A percentile compares a stretch with the other conserved stretches of the same genome.
phyloP scores from a whole-genome alignment of 306 rosid species.

The Vigna angularis region DNA sequence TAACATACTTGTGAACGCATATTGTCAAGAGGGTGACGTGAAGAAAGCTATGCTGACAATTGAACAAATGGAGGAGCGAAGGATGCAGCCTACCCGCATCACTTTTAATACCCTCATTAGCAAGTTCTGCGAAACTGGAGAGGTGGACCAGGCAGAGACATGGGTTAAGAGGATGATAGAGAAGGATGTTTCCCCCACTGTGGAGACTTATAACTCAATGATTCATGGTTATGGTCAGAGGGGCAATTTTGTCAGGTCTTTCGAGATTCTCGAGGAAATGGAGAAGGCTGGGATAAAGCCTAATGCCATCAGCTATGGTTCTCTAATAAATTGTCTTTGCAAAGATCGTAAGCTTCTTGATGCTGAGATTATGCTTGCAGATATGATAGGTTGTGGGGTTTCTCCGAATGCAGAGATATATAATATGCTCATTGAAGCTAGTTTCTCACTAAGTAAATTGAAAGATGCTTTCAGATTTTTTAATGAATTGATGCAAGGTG shows the following conservation, averaged over 20 bases:
- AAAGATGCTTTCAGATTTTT: constrained; percentile 62
- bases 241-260: constrained; percentile 62
- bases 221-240: constrained; percentile 69
- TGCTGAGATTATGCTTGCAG: constrained; percentile 70
- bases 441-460: constrained; percentile 60
- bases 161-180: constrained; percentile 74
- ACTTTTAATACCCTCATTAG: constrained; percentile 71
- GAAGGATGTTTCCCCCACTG: constrained; percentile 64
- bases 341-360: constrained; percentile 69
- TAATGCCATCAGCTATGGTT: constrained; percentile 77
- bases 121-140: constrained; percentile 62
- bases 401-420: constrained; percentile 73
- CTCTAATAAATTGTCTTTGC: constrained; percentile 73
- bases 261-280: constrained; percentile 77
- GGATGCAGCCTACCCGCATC: constrained; percentile 62
- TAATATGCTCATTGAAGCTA: constrained; percentile 75
- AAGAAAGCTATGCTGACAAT: constrained; percentile 51
- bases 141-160: constrained; percentile 71
- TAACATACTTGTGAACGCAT: constrained; percentile 71
- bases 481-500: constrained; percentile 63
- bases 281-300: constrained; percentile 72
- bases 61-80: constrained; percentile 63
- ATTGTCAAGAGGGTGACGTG: constrained; percentile 65
- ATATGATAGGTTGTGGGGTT: constrained; percentile 68
- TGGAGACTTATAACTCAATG: constrained; percentile 66